Evolutionary conservation across 441 rosid genomes (phyloP), one percentile per base, ranked within the genome.

Genomic region (Biscutella laevigata): DNA sequence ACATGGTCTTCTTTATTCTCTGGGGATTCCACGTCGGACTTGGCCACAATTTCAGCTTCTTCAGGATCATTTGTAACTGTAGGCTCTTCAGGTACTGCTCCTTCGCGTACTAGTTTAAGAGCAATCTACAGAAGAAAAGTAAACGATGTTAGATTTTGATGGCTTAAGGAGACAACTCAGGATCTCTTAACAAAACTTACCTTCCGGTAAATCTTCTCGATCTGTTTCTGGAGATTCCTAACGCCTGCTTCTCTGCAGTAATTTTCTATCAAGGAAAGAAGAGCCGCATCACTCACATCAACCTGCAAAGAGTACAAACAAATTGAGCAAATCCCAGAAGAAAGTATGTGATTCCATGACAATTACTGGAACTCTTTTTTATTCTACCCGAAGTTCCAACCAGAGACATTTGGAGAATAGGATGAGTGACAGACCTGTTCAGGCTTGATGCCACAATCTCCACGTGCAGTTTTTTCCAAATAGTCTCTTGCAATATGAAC

Each of bases 171-270:
- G 27, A 42, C 0, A 19, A 43, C 44, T 16, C 17, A 37, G 42
- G 22, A 58, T 9, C 13, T 53, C 20, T 28, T 21, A 36, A 19
- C 35, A 44, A 32, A 47, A 64, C 77, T 58, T 57, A 86, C 99
- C 95, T 89, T 94, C 16, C 99, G 97, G 63, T 94, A 89, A 9
- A 94, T 89, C 84, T 94, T 94, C 62, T 94, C 99, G 57, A 94
- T 89, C 22, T 94, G 99, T 72, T 94, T 94, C 68, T 87, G 99
- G 69, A 94, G 99, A 82, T 94, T 94, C 70, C 99, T 62, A 57
- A 94, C 97, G 57, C 97, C 99, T 34, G 99, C 96, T 77, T 94
- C 96, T 77, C 97, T 78, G 71, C 99, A 94, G 72, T 89, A 94
- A 73, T 72, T 89, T 72, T 94, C 99, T 39, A 94, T 81, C 62